Base-by-base conservation (phyloP, 1,284 basidiomycete species). In the Nidula niveotomentosa region DNA sequence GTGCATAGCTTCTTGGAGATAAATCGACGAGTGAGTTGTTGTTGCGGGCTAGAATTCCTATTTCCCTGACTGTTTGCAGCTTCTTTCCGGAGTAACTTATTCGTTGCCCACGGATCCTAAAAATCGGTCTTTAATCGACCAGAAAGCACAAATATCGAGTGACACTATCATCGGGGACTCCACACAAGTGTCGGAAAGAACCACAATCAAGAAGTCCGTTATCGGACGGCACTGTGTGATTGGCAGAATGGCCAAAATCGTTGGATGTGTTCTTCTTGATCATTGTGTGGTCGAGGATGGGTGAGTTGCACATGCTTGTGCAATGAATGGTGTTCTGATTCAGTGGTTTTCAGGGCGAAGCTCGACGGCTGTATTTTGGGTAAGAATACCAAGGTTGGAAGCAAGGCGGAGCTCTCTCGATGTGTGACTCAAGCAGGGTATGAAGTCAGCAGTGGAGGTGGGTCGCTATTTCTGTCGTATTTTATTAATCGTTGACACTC, bases 381-480 rank as follows among this genome's bases (percentile, higher is more conserved):
- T 12, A 86, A 85, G 55, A 88, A 88, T 58, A 94, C 91, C 0
- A 86, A 83, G 57, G 79, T 98, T 12, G 94, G 94, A 7, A 78
- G 81, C 43, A 93, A 91, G 66, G 86, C 90, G 1, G 86, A 90
- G 60, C 75, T 98, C 57, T 81, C 83, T 54, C 85, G 90, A 53
- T 96, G 93, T 68, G 86, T 98, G 41, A 90, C 95, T 2, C 95
- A 96, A 58, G 86, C 90, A 5, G 92, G 93, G 0, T 96, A 91
- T 64, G 91, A 94, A 64, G 88, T 95, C 18, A 77, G 79, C 44
- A 77, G 81, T 9, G 90, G 85, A 60, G 87, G 93, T 91, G 62
- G 66, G 81, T 55, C 17, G 3, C 10, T 47, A 13, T 37, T 49
- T n/a, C 12, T 10, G 18, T 65, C 55, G 46, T 9, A 23, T 54